These are phyloP conservation scores for Saccharomyces hybrid DNA, from an alignment of 1,139 yeast genomes.

Conservation along the genomic window DNA sequence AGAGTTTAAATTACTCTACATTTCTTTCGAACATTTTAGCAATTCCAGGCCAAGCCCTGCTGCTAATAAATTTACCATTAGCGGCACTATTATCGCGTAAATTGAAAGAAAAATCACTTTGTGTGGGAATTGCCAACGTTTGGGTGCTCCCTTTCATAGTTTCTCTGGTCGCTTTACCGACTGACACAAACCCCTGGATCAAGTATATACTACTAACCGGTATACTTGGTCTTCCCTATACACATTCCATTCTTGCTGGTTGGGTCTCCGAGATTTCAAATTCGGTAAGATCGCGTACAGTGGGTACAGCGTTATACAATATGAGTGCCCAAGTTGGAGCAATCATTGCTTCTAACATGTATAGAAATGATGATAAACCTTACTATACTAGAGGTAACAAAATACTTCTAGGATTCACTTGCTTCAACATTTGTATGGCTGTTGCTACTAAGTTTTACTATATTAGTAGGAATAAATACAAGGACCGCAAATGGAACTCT, in stretches of 20 bases:
- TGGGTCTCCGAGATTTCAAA: slow-evolving; percentile 58
- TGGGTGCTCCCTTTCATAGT: slow-evolving; percentile 39
- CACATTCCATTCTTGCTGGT: slow-evolving; percentile 48
- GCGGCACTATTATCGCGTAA: slow-evolving; percentile 39
- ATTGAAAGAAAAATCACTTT: slow-evolving; percentile 35
- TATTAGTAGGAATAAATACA: slow-evolving; percentile 36
- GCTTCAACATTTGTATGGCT: slow-evolving; percentile 26
- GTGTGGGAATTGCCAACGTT: slow-evolving; percentile 34
- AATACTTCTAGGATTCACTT: slow-evolving; percentile 37
- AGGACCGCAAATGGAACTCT: slow-evolving; percentile 36
- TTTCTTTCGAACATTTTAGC: slow-evolving; percentile 42
- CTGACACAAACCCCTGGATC: slow-evolving; percentile 42
- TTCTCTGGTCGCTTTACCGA: slow-evolving; percentile 47
- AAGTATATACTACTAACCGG: slow-evolving; percentile 43
- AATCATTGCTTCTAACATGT: slow-evolving; percentile 41
- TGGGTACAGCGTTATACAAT: slow-evolving; percentile 55
- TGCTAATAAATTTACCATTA: slow-evolving; percentile 36
- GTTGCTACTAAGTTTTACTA: slow-evolving; percentile 35
- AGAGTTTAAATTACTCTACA: slow-evolving; percentile 40
- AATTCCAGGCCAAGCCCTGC: slow-evolving; percentile 41
- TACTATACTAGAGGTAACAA: slow-evolving; percentile 49
- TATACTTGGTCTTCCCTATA: slow-evolving; percentile 39
- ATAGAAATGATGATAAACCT: slow-evolving; percentile 52
- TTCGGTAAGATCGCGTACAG: slow-evolving; percentile 50
- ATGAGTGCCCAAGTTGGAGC: slow-evolving; percentile 51